Base-by-base conservation (phyloP, 768 basidiomycete species). In the Cyclocybe cylindracea region DNA sequence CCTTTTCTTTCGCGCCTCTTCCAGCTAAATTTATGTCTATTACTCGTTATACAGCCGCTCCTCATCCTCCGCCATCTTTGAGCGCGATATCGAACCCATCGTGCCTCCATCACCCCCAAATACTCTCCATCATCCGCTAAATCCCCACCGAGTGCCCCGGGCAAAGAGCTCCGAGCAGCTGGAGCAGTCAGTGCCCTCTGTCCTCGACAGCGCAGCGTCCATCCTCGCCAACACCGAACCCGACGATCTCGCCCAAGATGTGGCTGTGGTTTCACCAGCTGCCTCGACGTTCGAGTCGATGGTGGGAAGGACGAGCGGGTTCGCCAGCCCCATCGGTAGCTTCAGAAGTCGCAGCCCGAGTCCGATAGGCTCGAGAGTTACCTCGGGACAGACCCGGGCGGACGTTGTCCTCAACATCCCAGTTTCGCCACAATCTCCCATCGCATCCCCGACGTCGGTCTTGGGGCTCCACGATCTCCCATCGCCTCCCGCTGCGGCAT, bases 41-140 rank as follows among this genome's bases (percentile, higher is more conserved):
- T 50, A 46, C 56, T 60, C 1, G 18, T 53, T 13, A 10, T 40
- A 6, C 56, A 77, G 76, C 2, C 79, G 89, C 61, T 93, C 90
- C 0, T 90, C 89, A 0, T 90, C 89, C 0, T 93, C 91, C 1
- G 91, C 92, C 35, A 95, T 94, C 51, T 95, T 95, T 54, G 92
- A 95, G 69, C 84, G 92, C 34, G 92, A 95, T 66, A 92, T 95
- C 56, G 92, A 94, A 58, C 86, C 86, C 45, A 67, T 70, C 60
- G 72, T 66, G 59, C 74, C 75, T 58, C 66, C 69, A 44, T 67
- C 69, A 18, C 69, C 77, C 51, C 66, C 64, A 47, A 49, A 58
- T 61, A 48, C 62, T 18, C 53, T 56, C 41, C 64, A 64, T 48
- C 68, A 70, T 49, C 75, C 68, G 1, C 64, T 60, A 24, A 86